Evolutionary conservation across 2,329 filamentous ascomycete genomes (phyloP).

Genomic region (Cladosporium sp.): DNA sequence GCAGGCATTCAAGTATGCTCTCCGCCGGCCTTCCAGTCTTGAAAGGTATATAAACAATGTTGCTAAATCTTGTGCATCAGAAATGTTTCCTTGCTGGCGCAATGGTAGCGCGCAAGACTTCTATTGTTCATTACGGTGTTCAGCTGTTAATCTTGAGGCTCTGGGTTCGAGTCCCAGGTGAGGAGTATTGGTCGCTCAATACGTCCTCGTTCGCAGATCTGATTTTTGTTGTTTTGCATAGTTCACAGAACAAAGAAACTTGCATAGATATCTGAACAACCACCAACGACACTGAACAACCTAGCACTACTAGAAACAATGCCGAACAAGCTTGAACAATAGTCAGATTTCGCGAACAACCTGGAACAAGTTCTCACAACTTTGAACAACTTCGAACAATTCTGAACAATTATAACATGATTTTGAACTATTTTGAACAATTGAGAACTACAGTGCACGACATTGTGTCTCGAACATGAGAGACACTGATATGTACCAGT

Average conservation of each 20-base stretch:
- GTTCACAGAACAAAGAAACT: too few relatives aligned
- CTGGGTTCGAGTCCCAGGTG: conserved; percentile 15
- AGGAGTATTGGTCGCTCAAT: background rate
- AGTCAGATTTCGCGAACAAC: background rate
- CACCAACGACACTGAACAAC: background rate
- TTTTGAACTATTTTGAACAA: background rate
- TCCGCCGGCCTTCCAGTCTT: too few relatives aligned
- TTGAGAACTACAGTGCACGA: too few relatives aligned
- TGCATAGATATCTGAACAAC: background rate
- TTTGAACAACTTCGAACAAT: background rate
- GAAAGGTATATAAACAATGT: too few relatives aligned
- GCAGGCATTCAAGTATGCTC: too few relatives aligned
- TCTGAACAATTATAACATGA: background rate
- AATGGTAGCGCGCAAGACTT: conserved; percentile 24
- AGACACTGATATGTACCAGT: too few relatives aligned
- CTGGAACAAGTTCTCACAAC: too few relatives aligned
- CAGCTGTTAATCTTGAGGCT: conserved; percentile 17
- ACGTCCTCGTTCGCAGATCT: background rate
- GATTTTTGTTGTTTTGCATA: background rate
- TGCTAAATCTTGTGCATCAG: too few relatives aligned
- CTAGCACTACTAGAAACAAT: background rate
- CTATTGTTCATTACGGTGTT: background rate
- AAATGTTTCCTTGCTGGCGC: conserved; percentile 17
- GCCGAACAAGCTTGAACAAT: background rate
- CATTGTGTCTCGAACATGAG: too few relatives aligned